phyloP scores from a whole-genome alignment of 306 rosid genomes.

The Pueraria montana region DNA sequence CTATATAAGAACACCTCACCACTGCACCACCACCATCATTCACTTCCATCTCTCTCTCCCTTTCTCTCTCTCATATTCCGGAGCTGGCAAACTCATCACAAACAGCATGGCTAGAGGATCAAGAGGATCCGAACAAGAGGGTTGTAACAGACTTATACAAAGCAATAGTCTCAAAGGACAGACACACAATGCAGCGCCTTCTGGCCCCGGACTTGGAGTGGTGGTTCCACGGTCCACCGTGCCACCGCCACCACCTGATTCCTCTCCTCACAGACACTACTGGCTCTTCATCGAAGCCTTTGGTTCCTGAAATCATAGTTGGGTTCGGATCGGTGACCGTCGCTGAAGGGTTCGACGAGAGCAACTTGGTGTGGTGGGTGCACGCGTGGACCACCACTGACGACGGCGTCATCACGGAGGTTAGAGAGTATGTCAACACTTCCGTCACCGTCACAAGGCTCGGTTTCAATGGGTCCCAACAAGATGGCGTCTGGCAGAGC shows the following conservation, averaged over 20 bases:
- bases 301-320: constrained; percentile 57
- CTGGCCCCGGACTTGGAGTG: constrained; percentile 75
- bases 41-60: neutral
- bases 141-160: constrained; percentile 60
- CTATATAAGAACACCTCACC: constrained; percentile 6
- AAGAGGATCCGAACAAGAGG: constrained; percentile 49
- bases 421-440: constrained; percentile 84
- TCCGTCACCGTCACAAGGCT: constrained; percentile 72
- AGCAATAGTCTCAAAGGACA: constrained; percentile 63
- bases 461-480: constrained; percentile 1
- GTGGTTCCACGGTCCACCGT: constrained; percentile 92
- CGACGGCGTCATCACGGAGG: constrained; percentile 65
- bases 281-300: constrained; percentile 29
- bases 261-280: constrained; percentile 63
- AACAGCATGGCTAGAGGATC: constrained; percentile 23
- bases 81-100: constrained; percentile 55
- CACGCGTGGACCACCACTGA: constrained; percentile 74
- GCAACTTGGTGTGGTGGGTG: constrained; percentile 73
- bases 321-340: constrained; percentile 70
- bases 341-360: constrained; percentile 71
- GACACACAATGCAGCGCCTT: constrained; percentile 49
- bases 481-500: constrained; percentile 83
- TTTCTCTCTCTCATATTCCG: too few relatives aligned
- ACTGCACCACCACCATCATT: constrained; percentile 6
- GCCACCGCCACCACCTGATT: constrained; percentile 68